Evolutionary conservation across 495 filamentous ascomycete genomes (phyloP), one percentile per base, ranked within the genome.

Genomic region (Bacidia gigantensis): DNA sequence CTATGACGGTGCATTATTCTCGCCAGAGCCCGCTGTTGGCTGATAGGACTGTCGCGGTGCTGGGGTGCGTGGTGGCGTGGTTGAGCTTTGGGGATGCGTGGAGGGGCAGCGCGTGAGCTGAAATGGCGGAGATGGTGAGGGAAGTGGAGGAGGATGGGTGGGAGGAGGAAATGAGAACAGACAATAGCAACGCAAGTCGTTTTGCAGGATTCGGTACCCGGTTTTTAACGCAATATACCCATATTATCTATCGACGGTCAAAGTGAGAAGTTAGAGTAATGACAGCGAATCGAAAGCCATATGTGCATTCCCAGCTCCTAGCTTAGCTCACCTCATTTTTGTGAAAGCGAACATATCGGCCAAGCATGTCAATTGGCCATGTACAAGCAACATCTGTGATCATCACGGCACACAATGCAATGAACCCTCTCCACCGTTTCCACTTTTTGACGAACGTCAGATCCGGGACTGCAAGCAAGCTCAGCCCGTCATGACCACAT

Each of bases 1-100:
- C 79, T 22, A 61, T 83, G 63, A 79, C 77, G 50, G 50, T 94
- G 24, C 90, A 95, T 70, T 95, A 86, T 85, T 84, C 85, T 60
- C 60, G 81, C 17, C 82, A 86, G 64, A 69, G 79, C 51, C 87
- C 87, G 0, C 59, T 80, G 11, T 62, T 86, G 46, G 65, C 69
- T 49, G 80, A 84, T 42, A 60, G 66, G 29, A 66, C 66, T 49
- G 69, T 94, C 32, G 85, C 81, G 0, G 62, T 80, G 49, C 69
- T 89, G 25, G 85, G 80, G 12, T 75, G 65, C 49, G 64, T 89
- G 39, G 81, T 79, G 0, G 83, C 84, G 0, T 60, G 81, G 18
- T 70, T 84, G 51, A 80, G 81, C 63, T 74, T 94, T 55, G 64
- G 78, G 55, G 81, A 81, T 58, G 60, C 75, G 56, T 87, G 83